Percentiles rank a stretch among this genome's conserved stretches.
phyloP scores from a whole-genome alignment of 768 basidiomycete species.

The Leccinum ochraceum region DNA sequence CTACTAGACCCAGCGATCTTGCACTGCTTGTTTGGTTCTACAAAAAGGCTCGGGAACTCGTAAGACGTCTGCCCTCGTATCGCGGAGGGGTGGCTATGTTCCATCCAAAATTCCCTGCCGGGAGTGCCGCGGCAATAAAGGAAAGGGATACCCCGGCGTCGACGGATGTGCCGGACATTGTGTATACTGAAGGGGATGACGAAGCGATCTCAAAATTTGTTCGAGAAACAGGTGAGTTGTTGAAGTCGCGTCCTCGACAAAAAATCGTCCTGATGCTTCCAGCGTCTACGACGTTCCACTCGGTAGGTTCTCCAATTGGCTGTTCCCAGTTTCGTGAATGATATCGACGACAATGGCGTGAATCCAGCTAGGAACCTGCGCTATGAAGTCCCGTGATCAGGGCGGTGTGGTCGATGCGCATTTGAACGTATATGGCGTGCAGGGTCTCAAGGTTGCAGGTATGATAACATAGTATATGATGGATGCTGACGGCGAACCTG shows the following conservation, averaged over 20 bases:
- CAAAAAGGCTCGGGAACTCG: constrained; percentile 53
- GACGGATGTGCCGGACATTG: constrained; percentile 32
- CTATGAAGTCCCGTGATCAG: constrained; percentile 62
- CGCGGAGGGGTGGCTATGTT: constrained; percentile 8
- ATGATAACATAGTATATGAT: neutral
- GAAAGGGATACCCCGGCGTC: constrained; percentile 4
- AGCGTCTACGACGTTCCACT: neutral
- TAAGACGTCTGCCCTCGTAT: constrained; percentile 47
- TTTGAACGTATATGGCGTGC: constrained; percentile 63
- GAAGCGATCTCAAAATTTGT: constrained; percentile 31
- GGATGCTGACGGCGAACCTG: neutral
- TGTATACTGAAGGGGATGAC: constrained; percentile 37
- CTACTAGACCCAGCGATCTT: constrained; percentile 35
- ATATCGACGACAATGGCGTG: neutral
- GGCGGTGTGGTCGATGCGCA: constrained; percentile 64
- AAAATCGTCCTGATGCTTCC: neutral
- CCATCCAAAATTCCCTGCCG: constrained; percentile 27
- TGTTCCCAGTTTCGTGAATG: neutral
- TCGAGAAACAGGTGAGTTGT: constrained; percentile 19
- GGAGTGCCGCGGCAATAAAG: constrained; percentile 25
- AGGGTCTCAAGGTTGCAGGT: constrained; percentile 63
- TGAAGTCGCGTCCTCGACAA: neutral
- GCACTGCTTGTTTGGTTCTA: constrained; percentile 49
- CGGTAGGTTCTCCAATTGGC: neutral
- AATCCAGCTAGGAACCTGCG: constrained; percentile 51